Evolutionary conservation across 1,139 yeast genomes (phyloP).

Genomic region (Pichia sp.): DNA sequence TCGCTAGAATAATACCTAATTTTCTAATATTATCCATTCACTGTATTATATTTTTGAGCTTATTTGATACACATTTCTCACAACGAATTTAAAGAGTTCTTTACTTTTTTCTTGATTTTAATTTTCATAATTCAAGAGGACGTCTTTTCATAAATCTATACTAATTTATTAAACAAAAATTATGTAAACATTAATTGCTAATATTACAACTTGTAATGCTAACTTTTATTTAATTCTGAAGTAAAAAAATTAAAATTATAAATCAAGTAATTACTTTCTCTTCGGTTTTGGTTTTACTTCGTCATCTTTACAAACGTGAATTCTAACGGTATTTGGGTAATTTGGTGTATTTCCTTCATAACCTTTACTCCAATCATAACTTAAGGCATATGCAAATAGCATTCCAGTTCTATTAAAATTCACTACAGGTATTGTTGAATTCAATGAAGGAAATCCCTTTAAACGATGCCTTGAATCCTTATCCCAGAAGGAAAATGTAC

Average conservation of each 20-base stretch:
- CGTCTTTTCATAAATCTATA: not conserved
- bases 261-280: slow-evolving; percentile 18
- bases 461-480: slow-evolving; percentile 86
- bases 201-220: not conserved
- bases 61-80: no score
- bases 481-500: slow-evolving; percentile 94
- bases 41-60: not conserved
- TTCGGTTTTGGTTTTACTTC: slow-evolving; percentile 72
- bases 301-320: slow-evolving; percentile 80
- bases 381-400: slow-evolving; percentile 83
- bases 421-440: slow-evolving; percentile 68
- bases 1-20: no score
- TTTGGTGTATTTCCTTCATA: slow-evolving; percentile 69
- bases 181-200: not conserved
- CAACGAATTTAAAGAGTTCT: not conserved
- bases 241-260: not conserved
- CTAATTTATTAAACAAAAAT: not conserved
- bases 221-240: not conserved
- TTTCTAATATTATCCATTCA: not conserved
- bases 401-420: slow-evolving; percentile 79
- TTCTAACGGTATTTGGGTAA: slow-evolving; percentile 66
- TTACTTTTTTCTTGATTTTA: not conserved
- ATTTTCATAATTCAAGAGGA: not conserved
- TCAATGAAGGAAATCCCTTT: slow-evolving; percentile 69
- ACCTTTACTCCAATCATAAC: slow-evolving; percentile 96